These are phyloP conservation scores for Polygonum aviculare DNA, from an alignment of 148 eudicot species.

Conservation along the genomic window DNA sequence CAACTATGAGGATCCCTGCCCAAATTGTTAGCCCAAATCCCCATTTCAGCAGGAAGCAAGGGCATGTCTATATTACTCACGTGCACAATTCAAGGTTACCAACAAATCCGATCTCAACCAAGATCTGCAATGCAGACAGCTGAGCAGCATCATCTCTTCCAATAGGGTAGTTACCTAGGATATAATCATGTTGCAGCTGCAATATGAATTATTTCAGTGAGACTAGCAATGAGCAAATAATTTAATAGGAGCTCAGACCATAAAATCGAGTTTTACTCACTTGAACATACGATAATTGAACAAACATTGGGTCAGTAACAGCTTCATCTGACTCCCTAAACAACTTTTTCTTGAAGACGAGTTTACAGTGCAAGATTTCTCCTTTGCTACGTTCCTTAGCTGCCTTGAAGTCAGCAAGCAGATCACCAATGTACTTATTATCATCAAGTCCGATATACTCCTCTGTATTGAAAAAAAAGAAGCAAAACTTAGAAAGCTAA, in stretches of 20 bases:
- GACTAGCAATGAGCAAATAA: neutral
- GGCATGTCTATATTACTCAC: constrained; percentile 37
- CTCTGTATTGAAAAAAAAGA: constrained; percentile 29
- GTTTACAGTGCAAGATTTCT: constrained; percentile 86
- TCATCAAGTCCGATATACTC: constrained; percentile 92
- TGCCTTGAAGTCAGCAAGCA: constrained; percentile 88
- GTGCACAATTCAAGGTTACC: constrained; percentile 74
- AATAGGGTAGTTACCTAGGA: constrained; percentile 93
- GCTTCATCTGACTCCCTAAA: constrained; percentile 98
- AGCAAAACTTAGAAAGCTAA: neutral
- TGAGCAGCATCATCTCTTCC: constrained; percentile 98
- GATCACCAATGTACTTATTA: constrained; percentile 90
- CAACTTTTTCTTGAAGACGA: constrained; percentile 85
- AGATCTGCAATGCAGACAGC: constrained; percentile 81
- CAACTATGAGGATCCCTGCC: neutral
- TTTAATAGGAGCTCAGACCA: neutral
- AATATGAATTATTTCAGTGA: constrained; percentile 5
- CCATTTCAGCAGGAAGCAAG: neutral
- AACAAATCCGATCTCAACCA: constrained; percentile 82
- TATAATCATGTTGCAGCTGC: constrained; percentile 97
- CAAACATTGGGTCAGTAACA: constrained; percentile 92
- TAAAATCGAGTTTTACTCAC: constrained; percentile 23
- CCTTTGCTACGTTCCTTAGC: constrained; percentile 95
- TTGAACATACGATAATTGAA: constrained; percentile 93
- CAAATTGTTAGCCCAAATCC: neutral